Evolutionary conservation across 2,329 filamentous ascomycete species (phyloP), one percentile per base, ranked within the genome.

Genomic region (Geoglossum cookeanum): DNA sequence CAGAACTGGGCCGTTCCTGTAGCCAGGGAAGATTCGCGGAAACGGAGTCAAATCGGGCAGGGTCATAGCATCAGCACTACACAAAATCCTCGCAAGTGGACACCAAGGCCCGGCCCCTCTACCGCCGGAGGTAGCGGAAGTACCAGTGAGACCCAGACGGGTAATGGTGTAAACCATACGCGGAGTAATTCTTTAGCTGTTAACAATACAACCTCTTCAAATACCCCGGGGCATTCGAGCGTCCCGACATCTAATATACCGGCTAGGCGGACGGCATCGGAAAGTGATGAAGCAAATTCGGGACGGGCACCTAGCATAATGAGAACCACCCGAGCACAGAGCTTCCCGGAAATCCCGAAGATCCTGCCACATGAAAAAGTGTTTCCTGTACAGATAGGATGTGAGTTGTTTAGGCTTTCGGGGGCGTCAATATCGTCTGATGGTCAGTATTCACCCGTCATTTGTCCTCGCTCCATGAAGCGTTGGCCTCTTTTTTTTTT

Each of bases 361-460:
- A 74, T 81, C 56, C 72, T 87, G 17, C 84, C 84, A 2, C 80
- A 83, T 62, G 81, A 84, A 65, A 81, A 83, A 63, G 83, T 85
- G 3, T 86, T 85, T 63, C 78, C 82, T 0, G 83, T 85, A 58
- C 83, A 85, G 66, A 81, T 85, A 59, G 82, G 83, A 3, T 80
- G 78, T 3, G 77, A 83, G 64, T 66, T 85, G n/a, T 86, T 85
- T 67, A 74, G 79, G 59, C 69, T 85, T 52, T 85, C 81, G 8
- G 83, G 83, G 35, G 82, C 83, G 11, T 85, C 81, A 54, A 79
- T 86, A 59, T 80, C 80, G 57, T 85, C 81, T 61, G 83, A 86
- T 78, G 81, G 82, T 85, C 69, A 73, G 78, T 72, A 56, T 57
- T 33, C 9, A 7, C 48, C 4, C 33, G 9, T 33, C n/a, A n/a